phyloP scores from a whole-genome alignment of 2,329 filamentous ascomycete genomes.

The Fusarium buharicum region DNA sequence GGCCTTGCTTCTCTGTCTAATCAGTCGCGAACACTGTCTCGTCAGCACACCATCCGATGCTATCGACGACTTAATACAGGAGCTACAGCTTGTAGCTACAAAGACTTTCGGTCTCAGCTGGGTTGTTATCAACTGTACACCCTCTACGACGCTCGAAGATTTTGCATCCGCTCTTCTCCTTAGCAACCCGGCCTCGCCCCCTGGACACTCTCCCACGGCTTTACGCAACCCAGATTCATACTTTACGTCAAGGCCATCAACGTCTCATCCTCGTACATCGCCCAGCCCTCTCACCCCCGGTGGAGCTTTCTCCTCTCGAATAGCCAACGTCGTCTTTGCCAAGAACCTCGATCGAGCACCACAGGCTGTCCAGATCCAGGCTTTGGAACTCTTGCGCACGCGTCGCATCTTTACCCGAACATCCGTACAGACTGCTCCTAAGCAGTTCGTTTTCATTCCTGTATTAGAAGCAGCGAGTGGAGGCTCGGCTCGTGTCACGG shows the following conservation, averaged over 20 bases:
- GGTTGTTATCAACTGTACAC: slow-evolving; percentile 76
- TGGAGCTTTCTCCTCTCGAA: slow-evolving; percentile 52
- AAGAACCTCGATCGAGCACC: slow-evolving; percentile 80
- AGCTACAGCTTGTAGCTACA: slow-evolving; percentile 76
- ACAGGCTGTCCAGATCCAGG: slow-evolving; percentile 85
- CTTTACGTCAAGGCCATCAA: slow-evolving; percentile 44
- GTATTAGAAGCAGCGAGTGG: slow-evolving; percentile 66
- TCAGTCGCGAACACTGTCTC: slow-evolving; percentile 87
- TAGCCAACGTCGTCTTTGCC: slow-evolving; percentile 86
- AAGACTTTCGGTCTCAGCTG: slow-evolving; percentile 78
- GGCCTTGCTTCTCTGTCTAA: slow-evolving; percentile 82
- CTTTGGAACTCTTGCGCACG: slow-evolving; percentile 79
- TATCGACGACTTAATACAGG: slow-evolving; percentile 75
- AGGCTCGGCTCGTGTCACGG: slow-evolving; percentile 61
- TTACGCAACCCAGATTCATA: slow-evolving; percentile 47
- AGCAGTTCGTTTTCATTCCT: slow-evolving; percentile 82
- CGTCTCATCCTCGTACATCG: slow-evolving; percentile 38
- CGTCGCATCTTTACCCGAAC: slow-evolving; percentile 81
- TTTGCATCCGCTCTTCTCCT: slow-evolving; percentile 78
- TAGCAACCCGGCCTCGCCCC: slow-evolving; percentile 39
- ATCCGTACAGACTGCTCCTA: slow-evolving; percentile 77
- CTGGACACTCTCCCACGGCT: slow-evolving; percentile 43
- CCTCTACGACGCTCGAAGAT: slow-evolving; percentile 80
- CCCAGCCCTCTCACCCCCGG: slow-evolving; percentile 47
- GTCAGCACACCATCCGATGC: slow-evolving; percentile 74